phyloP scores from a whole-genome alignment of 2,329 filamentous ascomycete genomes.

The Trichoderma afroharzianum region DNA sequence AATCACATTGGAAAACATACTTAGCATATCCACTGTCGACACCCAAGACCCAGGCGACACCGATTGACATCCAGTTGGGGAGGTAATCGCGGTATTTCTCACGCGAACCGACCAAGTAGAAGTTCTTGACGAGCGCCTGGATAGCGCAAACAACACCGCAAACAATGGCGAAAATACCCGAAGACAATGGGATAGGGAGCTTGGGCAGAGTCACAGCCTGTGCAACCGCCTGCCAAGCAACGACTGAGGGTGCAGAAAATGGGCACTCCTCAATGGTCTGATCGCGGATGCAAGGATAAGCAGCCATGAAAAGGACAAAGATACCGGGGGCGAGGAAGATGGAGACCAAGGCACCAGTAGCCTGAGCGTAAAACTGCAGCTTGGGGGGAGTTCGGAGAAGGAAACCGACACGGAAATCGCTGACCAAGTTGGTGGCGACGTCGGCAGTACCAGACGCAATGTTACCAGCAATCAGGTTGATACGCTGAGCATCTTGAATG shows the following conservation, averaged over 20 bases:
- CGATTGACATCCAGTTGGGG: conserved; percentile 61
- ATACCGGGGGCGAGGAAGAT: conserved; percentile 64
- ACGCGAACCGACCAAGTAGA: conserved; percentile 47
- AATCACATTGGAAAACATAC: background rate
- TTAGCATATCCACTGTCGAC: conserved; percentile 50
- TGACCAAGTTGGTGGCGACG: conserved; percentile 51
- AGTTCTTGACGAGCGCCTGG: conserved; percentile 53
- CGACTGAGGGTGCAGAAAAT: conserved; percentile 60
- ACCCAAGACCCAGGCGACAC: conserved; percentile 56
- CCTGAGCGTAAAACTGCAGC: conserved; percentile 65
- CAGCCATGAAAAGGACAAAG: conserved; percentile 64
- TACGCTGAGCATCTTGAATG: conserved; percentile 51
- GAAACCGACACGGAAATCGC: conserved; percentile 66
- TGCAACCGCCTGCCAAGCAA: conserved; percentile 64
- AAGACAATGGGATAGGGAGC: conserved; percentile 53
- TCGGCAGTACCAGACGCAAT: conserved; percentile 55
- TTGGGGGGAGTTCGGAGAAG: conserved; percentile 61
- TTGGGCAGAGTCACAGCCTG: conserved; percentile 54
- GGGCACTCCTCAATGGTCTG: conserved; percentile 43
- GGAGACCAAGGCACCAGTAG: conserved; percentile 58
- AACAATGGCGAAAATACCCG: conserved; percentile 54
- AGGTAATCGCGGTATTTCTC: conserved; percentile 55
- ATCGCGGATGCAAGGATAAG: conserved; percentile 65
- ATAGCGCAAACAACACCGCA: conserved; percentile 48
- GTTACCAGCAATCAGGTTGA: conserved; percentile 63